A percentile compares a stretch with the other conserved stretches of the same genome.
Conservation (phyloP, 1,284 basidiomycete species). For the Papiliotrema laurentii region DNA sequence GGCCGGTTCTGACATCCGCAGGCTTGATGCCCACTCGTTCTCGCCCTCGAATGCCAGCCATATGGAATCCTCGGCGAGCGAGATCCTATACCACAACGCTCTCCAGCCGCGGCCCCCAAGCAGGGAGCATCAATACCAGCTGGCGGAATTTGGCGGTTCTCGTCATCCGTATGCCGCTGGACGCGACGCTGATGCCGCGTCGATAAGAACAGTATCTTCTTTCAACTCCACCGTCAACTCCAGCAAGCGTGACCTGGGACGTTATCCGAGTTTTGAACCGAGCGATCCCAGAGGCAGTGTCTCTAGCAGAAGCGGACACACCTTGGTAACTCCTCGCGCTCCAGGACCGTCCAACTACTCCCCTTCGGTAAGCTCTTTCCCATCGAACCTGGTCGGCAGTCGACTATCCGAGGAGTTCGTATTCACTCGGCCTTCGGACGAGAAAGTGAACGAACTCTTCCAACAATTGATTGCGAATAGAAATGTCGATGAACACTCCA, state of each 20-base stretch:
- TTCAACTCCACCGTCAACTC: constrained; percentile 14
- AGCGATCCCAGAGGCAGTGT: constrained; percentile 1
- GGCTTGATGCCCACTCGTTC: constrained; percentile 1
- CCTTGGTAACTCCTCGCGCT: not conserved
- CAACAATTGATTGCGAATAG: constrained; percentile 66
- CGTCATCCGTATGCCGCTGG: constrained; percentile 19
- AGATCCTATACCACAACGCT: constrained; percentile 13
- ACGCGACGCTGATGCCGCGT: constrained; percentile 32
- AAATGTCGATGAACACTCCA: constrained; percentile 52
- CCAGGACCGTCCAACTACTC: constrained; percentile 12
- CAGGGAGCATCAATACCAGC: constrained; percentile 5
- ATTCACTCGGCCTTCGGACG: constrained; percentile 68
- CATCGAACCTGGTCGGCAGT: constrained; percentile 11
- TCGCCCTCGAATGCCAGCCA: not conserved
- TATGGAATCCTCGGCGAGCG: constrained; percentile 2
- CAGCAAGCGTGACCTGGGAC: constrained; percentile 28
- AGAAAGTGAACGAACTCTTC: constrained; percentile 72
- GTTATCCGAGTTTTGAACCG: constrained; percentile 32
- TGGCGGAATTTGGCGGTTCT: constrained; percentile 25
- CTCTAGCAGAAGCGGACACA: not conserved
- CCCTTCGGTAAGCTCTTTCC: constrained; percentile 6
- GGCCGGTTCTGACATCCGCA: constrained; percentile 11
- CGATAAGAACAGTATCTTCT: constrained; percentile 28
- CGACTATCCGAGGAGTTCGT: constrained; percentile 58
- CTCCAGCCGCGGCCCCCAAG: constrained; percentile 10